Evolutionary conservation across 2,329 filamentous ascomycete species (phyloP), one percentile per base, ranked within the genome.

Genomic region (Fusarium sp.): DNA sequence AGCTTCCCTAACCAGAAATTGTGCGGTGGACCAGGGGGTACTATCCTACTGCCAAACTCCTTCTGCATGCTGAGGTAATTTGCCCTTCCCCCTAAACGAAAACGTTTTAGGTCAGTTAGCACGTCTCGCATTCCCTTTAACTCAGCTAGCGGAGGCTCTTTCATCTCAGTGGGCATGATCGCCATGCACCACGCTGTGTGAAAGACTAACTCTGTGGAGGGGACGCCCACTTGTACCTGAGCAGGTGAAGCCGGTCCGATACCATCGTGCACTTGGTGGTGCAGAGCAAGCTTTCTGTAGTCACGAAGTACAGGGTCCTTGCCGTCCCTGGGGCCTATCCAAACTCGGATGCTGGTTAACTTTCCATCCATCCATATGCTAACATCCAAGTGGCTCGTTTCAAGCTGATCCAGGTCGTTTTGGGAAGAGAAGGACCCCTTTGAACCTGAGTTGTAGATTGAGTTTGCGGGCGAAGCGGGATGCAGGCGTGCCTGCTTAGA

Each of bases 141-240:
- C 9, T 81, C 77, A 10, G 44, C 59, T 30, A 54, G 61, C 6
- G 72, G 64, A 0, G 82, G 83, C 24, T 67, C 45, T 6, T 55
- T 58, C 29, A 81, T 64, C 16, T 66, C 63, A 1, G 45, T 54
- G 10, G 83, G 82, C 65, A 82, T 77, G 5, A 86, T 63, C 16
- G 87, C 69, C 55, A 86, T 80, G 62, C 83, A 81, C 87, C 87
- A 89, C 1, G 87, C 86, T 2, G 80, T 81, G 29, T 83, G 79
- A 69, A 84, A 88, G 41, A 89, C 75, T 58, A 81, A 82, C 1
- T 80, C 77, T 0, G 80, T 77, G 1, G 75, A 49, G 7, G 86
- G 86, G 7, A 84, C 85, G 2, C 87, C 87, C 0, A 85, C 84
- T 4, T 74, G 77, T 18, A 86, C 77, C 57, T 89, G 87, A 22